Percentiles rank a stretch among this genome's conserved stretches.
Evolutionary conservation across 2,329 filamentous ascomycete genomes (phyloP).

Genomic region (Nemania abortiva): DNA sequence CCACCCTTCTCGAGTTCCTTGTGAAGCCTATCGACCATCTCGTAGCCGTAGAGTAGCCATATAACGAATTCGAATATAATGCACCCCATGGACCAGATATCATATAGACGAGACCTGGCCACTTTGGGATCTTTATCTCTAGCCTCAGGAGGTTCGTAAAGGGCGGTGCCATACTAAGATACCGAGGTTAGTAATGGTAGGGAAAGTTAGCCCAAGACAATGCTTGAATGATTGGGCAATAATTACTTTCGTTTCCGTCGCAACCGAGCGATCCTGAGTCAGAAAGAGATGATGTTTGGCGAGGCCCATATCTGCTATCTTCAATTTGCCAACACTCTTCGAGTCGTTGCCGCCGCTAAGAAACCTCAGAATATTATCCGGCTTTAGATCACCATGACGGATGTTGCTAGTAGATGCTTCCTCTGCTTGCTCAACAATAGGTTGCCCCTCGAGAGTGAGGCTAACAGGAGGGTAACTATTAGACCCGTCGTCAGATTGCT

Average conservation of each 20-base stretch:
- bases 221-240: not conserved
- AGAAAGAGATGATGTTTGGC: conserved; percentile 24
- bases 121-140: not conserved
- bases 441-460: not conserved
- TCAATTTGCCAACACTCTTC: conserved; percentile 7
- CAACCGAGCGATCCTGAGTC: not conserved
- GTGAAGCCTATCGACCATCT: conserved; percentile 9
- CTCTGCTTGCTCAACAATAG: not conserved
- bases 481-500: not conserved
- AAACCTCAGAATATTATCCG: conserved; percentile 41
- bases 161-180: not conserved
- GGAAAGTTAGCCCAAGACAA: not conserved
- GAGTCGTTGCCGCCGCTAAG: not conserved
- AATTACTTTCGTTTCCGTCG: not conserved
- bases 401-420: not conserved
- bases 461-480: not conserved
- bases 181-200: not conserved
- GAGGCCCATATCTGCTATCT: conserved; percentile 35
- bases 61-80: conserved; percentile 44
- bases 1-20: not conserved
- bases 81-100: conserved; percentile 48
- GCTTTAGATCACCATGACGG: conserved; percentile 37
- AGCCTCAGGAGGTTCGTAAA: conserved; percentile 26
- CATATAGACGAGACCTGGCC: conserved; percentile 40
- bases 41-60: conserved; percentile 39